Evolutionary conservation across 1,139 yeast genomes (phyloP), one percentile per base, ranked within the genome.

Genomic region (Saccharomyces hybrid): DNA sequence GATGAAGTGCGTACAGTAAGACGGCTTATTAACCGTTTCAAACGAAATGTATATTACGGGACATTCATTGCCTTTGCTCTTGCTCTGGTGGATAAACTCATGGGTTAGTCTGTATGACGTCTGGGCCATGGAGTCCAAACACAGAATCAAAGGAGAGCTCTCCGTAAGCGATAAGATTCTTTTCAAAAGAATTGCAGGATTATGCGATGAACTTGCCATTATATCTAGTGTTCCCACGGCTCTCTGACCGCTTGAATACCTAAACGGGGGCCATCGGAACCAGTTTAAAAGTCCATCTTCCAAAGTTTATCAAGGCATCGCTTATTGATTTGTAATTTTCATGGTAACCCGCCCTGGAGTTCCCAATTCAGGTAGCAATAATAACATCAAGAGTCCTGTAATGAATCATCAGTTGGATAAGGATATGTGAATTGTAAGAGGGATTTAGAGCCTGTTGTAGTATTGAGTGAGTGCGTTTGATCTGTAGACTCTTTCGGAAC

Each of bases 121-220:
- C 67, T 91, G 97, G 0, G 80, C 74, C 16, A 89, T 70, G 0
- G 88, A 77, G 66, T 91, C 98, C 11, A 81, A 69, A 2, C 85
- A 73, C 4, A 91, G 73, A 13, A 88, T 71, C 56, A 91, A 80
- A 0, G 96, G 95, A 0, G 95, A 79, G 16, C 72, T 73, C 63
- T 91, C 97, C 59, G 84, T 85, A 50, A 88, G 72, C 2, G 83
- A 73, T 9, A 91, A 71, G 7, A 88, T 71, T 56, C 97, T 72
- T 51, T 76, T 80, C 50, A 87, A 71, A 13, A 85, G 71, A 26
- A 84, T 84, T 0, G 78, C 67, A 0, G 89, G 79, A 55, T 78
- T 82, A 56, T 83, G 84, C 3, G 74, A 70, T 9, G 81, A 60
- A 8, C 68, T 63, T 1, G 73, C 63, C 75, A 71, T 72, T 16